Percentiles rank a stretch among this genome's conserved stretches.
Evolutionary conservation across 2,329 filamentous ascomycete species (phyloP).

Genomic region (Colletotrichum lentis): DNA sequence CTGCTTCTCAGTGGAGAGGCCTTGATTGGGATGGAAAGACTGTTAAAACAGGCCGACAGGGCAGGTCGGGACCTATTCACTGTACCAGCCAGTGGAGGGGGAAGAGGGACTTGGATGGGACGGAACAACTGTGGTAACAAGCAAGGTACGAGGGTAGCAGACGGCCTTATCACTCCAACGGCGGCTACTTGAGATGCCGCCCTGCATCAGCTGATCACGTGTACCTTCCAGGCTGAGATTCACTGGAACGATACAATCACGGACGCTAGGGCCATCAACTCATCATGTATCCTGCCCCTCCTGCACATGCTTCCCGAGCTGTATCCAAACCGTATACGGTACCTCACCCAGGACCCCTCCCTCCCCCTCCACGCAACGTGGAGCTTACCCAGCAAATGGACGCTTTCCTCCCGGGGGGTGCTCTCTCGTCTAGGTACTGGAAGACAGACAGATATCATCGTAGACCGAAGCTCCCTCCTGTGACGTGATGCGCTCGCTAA

Average conservation of each 20-base stretch:
- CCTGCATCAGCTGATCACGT: background rate
- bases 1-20: constrained; percentile 12
- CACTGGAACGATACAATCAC: constrained; percentile 1
- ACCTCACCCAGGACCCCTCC: constrained; percentile 26
- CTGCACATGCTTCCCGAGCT: constrained; percentile 35
- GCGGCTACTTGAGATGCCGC: constrained; percentile 18
- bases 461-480: constrained; percentile 4
- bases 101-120: constrained; percentile 10
- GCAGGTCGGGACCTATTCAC: constrained; percentile 7
- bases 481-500: background rate
- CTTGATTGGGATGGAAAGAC: constrained; percentile 9
- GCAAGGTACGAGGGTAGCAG: constrained; percentile 24
- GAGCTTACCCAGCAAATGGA: constrained; percentile 26
- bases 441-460: background rate
- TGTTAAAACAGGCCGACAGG: constrained; percentile 9
- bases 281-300: constrained; percentile 31
- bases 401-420: background rate
- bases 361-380: constrained; percentile 25
- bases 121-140: background rate
- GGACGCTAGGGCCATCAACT: constrained; percentile 14
- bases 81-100: background rate
- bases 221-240: background rate
- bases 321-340: constrained; percentile 20
- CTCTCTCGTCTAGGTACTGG: background rate
- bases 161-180: constrained; percentile 23